Evolutionary conservation across 2,329 filamentous ascomycete species (phyloP).

Genomic region (Paecilomyces formosus): DNA sequence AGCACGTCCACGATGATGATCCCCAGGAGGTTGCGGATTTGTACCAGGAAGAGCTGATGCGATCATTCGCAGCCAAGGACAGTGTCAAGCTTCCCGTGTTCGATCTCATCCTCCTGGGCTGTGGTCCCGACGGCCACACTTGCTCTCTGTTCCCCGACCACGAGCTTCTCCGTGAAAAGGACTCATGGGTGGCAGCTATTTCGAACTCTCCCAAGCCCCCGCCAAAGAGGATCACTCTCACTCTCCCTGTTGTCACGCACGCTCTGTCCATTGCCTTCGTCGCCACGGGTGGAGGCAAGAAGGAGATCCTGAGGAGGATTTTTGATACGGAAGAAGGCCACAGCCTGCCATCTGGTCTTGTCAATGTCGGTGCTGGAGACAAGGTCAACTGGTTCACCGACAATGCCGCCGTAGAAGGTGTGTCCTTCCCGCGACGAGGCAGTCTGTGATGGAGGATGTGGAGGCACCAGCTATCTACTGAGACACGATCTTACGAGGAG

Average conservation of each 20-base stretch:
- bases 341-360: conserved; percentile 73
- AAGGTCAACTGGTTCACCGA: conserved; percentile 96
- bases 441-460: conserved; percentile 41
- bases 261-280: conserved; percentile 84
- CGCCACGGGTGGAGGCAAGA: conserved; percentile 82
- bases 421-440: conserved; percentile 70
- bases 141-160: conserved; percentile 94
- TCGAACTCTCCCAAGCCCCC: conserved; percentile 94
- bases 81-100: conserved; percentile 93
- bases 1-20: conserved; percentile 64
- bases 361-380: conserved; percentile 78
- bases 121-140: conserved; percentile 92
- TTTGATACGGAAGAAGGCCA: conserved; percentile 69
- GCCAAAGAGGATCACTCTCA: conserved; percentile 81
- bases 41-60: conserved; percentile 84
- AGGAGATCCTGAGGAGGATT: conserved; percentile 84
- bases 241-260: conserved; percentile 82
- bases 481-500: neutral
- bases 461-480: neutral
- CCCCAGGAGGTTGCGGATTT: conserved; percentile 86
- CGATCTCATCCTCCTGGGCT: conserved; percentile 86
- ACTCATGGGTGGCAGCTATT: conserved; percentile 88
- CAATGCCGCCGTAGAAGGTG: conserved; percentile 73
- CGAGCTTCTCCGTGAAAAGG: conserved; percentile 73
- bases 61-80: conserved; percentile 81